Conservation (phyloP, 2,329 filamentous ascomycete genomes). For the Fusarium newnesense region DNA sequence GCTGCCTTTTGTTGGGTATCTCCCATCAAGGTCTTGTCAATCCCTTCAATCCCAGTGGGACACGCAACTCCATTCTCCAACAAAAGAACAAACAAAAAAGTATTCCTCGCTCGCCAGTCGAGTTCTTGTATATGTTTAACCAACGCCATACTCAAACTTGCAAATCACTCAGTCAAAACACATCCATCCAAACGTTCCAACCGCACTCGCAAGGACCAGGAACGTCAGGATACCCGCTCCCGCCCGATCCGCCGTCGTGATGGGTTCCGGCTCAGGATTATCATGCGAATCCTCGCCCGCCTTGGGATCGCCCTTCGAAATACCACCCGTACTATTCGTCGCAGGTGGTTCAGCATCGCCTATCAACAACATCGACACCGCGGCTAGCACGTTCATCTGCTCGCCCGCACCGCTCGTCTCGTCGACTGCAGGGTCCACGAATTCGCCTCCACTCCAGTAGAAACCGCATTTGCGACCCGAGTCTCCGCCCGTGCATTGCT, state of each 20-base stretch:
- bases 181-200: slow-evolving; percentile 64
- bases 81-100: background rate
- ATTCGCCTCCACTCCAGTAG: slow-evolving; percentile 64
- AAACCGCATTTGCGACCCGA: slow-evolving; percentile 71
- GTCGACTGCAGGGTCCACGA: slow-evolving; percentile 59
- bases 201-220: slow-evolving; percentile 53
- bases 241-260: slow-evolving; percentile 58
- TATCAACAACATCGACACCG: slow-evolving; percentile 63
- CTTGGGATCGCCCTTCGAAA: slow-evolving; percentile 54
- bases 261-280: slow-evolving; percentile 43
- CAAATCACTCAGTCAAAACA: slow-evolving; percentile 46
- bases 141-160: background rate
- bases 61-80: slow-evolving; percentile 25
- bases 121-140: slow-evolving; percentile 1
- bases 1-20: background rate
- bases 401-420: slow-evolving; percentile 68
- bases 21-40: background rate
- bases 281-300: slow-evolving; percentile 52
- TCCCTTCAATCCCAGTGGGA: background rate
- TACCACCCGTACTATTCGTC: slow-evolving; percentile 62
- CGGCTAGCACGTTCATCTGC: slow-evolving; percentile 66
- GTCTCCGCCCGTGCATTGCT: slow-evolving; percentile 69
- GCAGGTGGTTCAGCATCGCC: slow-evolving; percentile 53
- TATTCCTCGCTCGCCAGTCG: background rate
- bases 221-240: slow-evolving; percentile 62